A percentile compares a stretch with the other conserved stretches of the same genome.
Evolutionary conservation across 768 basidiomycete species (phyloP).

Genomic region (Trametes villosa): DNA sequence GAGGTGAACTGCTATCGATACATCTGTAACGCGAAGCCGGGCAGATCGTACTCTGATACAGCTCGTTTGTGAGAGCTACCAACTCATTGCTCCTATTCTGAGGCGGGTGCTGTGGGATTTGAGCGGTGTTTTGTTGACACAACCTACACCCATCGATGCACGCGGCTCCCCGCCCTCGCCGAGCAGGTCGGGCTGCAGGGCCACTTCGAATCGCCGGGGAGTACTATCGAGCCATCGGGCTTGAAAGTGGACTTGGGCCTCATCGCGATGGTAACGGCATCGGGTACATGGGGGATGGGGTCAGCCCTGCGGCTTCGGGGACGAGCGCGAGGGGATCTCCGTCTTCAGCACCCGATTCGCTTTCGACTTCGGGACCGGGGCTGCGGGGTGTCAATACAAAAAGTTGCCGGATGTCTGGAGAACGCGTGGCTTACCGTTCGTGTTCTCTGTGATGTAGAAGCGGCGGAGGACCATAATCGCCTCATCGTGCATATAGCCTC

Average conservation of each 20-base stretch:
- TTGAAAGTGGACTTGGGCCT: neutral
- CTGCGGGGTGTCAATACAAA: conserved; percentile 44
- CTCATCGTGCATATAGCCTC: conserved; percentile 52
- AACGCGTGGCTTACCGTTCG: conserved; percentile 65
- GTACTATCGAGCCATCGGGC: neutral
- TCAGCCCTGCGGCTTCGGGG: conserved; percentile 8
- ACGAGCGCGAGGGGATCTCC: conserved; percentile 52
- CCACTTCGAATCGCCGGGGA: neutral
- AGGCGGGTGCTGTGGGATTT: neutral
- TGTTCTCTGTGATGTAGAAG: conserved; percentile 87
- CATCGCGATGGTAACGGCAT: neutral
- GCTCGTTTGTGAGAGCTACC: neutral
- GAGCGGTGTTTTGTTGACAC: too few species aligned
- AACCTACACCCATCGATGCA: neutral
- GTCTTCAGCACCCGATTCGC: conserved; percentile 84
- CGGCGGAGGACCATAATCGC: conserved; percentile 63
- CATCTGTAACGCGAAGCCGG: neutral
- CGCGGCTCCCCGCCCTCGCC: neutral
- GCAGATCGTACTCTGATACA: neutral
- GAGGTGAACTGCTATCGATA: conserved; percentile 8
- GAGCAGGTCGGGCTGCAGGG: neutral
- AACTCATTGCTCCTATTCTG: neutral
- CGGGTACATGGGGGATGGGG: neutral
- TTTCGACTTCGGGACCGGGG: conserved; percentile 90
- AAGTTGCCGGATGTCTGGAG: too few species aligned